Conservation (phyloP, 208 protist species). For the Sergeia podlipaevii region DNA sequence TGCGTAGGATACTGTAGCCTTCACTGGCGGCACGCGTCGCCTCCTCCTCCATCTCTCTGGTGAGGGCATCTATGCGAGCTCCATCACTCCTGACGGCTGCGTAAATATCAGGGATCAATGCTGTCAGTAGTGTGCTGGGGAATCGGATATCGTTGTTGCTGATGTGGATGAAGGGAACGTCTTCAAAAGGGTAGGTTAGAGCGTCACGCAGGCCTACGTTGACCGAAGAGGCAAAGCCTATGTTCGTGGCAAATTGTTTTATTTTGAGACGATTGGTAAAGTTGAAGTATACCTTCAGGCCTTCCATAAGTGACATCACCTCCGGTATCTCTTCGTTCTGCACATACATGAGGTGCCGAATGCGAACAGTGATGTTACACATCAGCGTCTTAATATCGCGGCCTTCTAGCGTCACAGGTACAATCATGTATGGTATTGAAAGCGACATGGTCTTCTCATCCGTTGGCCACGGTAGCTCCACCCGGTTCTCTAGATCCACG, state of each 20-base stretch:
- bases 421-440: slow-evolving; percentile 10
- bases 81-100: slow-evolving; percentile 1
- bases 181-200: slow-evolving; percentile 20
- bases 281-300: background rate
- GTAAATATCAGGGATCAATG: slow-evolving; percentile 1
- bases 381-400: slow-evolving; percentile 30
- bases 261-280: background rate
- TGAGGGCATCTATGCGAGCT: background rate
- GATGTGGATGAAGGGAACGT: slow-evolving; percentile 33
- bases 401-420: slow-evolving; percentile 19
- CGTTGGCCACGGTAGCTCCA: slow-evolving; percentile 9
- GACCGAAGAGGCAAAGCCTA: slow-evolving; percentile 22
- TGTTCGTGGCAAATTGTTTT: too few relatives aligned
- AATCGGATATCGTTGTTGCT: slow-evolving; percentile 27
- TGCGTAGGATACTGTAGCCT: slow-evolving; percentile 12
- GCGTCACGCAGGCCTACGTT: slow-evolving; percentile 35
- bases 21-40: background rate
- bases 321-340: slow-evolving; percentile 21
- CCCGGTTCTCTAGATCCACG: slow-evolving; percentile 8
- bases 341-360: slow-evolving; percentile 22
- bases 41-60: slow-evolving; percentile 16
- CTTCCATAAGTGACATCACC: slow-evolving; percentile 14
- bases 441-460: background rate
- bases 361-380: slow-evolving; percentile 21
- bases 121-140: background rate